Conservation (phyloP, 148 eudicot species). For the Linanthus parryae region DNA sequence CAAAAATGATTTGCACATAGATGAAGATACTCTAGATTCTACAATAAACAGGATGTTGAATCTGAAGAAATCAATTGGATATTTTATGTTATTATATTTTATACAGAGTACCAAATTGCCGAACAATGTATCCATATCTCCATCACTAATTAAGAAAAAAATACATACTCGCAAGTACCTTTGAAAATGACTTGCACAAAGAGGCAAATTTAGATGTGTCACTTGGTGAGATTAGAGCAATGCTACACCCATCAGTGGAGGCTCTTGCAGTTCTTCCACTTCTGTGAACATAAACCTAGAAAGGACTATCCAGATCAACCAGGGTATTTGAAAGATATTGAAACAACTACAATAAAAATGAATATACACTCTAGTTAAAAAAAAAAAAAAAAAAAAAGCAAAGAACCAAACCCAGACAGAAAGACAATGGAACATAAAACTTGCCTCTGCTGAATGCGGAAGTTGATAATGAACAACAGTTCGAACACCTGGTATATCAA, state of each 20-base stretch:
- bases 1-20: too few relatives aligned
- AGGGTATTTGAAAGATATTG: too few relatives aligned
- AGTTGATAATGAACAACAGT: conserved; percentile 96
- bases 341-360: conserved; percentile 11
- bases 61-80: too few relatives aligned
- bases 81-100: too few relatives aligned
- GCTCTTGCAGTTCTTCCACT: conserved; percentile 98
- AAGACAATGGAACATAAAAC: background rate
- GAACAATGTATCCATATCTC: conserved; percentile 1
- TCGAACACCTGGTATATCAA: conserved; percentile 88
- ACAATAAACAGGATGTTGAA: too few relatives aligned
- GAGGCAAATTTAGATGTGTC: conserved; percentile 75
- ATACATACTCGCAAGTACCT: too few relatives aligned
- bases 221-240: conserved; percentile 73
- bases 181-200: conserved; percentile 79
- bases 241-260: conserved; percentile 84
- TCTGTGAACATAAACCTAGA: conserved; percentile 91
- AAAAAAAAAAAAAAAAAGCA: conserved; percentile 1
- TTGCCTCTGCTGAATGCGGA: conserved; percentile 93
- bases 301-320: too few relatives aligned
- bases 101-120: too few relatives aligned
- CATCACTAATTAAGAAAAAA: too few relatives aligned
- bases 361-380: background rate
- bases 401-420: background rate
- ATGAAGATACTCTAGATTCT: too few relatives aligned